phyloP scores from a whole-genome alignment of 371 early-diverging fungal species.

The Amoeboradix gromovi region DNA sequence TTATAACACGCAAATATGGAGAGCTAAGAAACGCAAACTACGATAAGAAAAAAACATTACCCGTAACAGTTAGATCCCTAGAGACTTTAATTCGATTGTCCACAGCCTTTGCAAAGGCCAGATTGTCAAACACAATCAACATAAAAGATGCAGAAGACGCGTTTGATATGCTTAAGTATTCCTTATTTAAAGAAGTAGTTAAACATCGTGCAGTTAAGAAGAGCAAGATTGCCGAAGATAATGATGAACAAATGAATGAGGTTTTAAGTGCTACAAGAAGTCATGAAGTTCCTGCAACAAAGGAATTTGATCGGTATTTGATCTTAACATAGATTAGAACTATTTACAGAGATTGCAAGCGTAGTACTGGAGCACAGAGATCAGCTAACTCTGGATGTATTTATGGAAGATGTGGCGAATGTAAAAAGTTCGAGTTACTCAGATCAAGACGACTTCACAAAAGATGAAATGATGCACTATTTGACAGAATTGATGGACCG shows the following conservation, averaged over 20 bases:
- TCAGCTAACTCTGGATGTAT: not conserved
- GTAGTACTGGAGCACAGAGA: not conserved
- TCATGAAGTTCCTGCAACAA: not conserved
- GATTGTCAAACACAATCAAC: conserved; percentile 50
- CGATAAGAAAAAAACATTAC: conserved; percentile 21
- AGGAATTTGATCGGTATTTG: not conserved
- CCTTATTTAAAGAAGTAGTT: conserved; percentile 63
- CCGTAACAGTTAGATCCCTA: conserved; percentile 91
- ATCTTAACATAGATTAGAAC: not conserved
- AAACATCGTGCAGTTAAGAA: conserved; percentile 13
- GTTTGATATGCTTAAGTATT: conserved; percentile 48
- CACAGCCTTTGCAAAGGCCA: conserved; percentile 91
- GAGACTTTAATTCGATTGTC: conserved; percentile 95
- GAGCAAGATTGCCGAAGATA: conserved; percentile 10
- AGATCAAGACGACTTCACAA: not conserved
- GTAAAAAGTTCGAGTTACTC: not conserved
- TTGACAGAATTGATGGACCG: not conserved
- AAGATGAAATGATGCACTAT: not conserved
- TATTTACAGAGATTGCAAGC: not conserved
- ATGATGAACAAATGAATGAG: not conserved
- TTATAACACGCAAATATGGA: conserved; percentile 9
- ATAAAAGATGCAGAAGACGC: conserved; percentile 58
- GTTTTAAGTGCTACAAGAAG: not conserved
- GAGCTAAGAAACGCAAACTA: conserved; percentile 25
- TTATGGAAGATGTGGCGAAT: not conserved